Base-by-base conservation (phyloP, 441 rosid species). In the Pelargonium citronellum region DNA sequence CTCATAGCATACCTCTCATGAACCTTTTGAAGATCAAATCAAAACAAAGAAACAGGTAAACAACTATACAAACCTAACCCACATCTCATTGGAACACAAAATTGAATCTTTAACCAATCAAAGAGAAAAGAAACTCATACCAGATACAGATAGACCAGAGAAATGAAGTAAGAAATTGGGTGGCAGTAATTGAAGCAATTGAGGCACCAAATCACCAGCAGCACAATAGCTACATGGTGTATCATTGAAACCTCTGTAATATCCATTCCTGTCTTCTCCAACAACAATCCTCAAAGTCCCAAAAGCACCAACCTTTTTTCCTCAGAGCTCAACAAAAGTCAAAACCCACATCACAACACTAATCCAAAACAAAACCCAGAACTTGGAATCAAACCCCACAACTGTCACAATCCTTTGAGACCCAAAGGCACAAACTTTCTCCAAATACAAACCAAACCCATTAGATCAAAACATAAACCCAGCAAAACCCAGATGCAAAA, bases 1-100 rank as follows among this genome's bases (percentile, higher is more conserved):
- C 87, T 85, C 91, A 74, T 79, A 51, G 84, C 83, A 77, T 82
- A 87, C 34, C 81, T 79, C 69, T 89, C 95, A 73, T 94, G 89
- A 78, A 90, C 88, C 97, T 94, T 73, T 39, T 17, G 41, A 37
- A 53, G 47, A 74, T 10, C 8, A 53, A 53, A 53, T 4, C 19
- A 53, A 53, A 53, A 53, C 60, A 53, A 13, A 62, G 64, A 15
- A 19, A 12, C 22, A 49, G 13, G 27, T 44, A 39, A 44, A 62
- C 68, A 58, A 64, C 37, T 30, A 61, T 11, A 27, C 62, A 39
- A 57, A 74, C 61, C 27, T 7, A 60, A 34, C 24, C 41, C 66
- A 66, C 30, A 37, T 0, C 0, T 22, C 27, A 39, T 3, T 34
- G 0, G 10, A 11, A 22, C 15, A 58, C 7, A 30, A 0, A 34